phyloP scores from a whole-genome alignment of 768 basidiomycete genomes.

The Boletus patriciae region DNA sequence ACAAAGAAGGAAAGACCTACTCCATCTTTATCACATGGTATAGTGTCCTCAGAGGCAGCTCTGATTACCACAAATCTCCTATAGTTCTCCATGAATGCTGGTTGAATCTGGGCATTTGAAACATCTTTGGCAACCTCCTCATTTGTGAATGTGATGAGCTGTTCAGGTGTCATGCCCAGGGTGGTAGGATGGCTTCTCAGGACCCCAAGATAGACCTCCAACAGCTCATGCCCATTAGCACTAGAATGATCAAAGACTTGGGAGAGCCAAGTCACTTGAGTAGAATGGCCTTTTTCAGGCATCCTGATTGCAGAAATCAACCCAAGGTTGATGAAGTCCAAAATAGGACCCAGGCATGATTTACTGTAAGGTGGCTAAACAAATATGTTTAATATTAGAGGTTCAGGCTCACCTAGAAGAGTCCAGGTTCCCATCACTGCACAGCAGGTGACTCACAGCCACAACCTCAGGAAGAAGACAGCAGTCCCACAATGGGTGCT shows the following conservation, averaged over 20 bases:
- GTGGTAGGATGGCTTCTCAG: conserved; percentile 29
- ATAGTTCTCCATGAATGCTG: conserved; percentile 57
- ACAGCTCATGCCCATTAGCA: conserved; percentile 34
- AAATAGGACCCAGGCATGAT: conserved; percentile 20
- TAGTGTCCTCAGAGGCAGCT: conserved; percentile 34
- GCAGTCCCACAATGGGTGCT: conserved; percentile 67
- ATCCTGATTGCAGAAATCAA: conserved; percentile 52
- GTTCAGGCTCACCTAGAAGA: conserved; percentile 11
- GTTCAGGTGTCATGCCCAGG: conserved; percentile 33
- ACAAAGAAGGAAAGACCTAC: conserved; percentile 39
- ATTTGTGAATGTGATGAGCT: conserved; percentile 42
- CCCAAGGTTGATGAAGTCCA: conserved; percentile 49
- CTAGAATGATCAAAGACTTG: conserved; percentile 16
- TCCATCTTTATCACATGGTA: conserved; percentile 38
- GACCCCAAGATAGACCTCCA: conserved; percentile 42
- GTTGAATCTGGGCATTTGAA: conserved; percentile 57
- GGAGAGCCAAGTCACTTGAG: conserved; percentile 27
- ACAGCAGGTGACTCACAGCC: conserved; percentile 39
- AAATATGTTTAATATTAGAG: neutral
- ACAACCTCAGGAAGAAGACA: conserved; percentile 67
- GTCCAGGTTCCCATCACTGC: neutral
- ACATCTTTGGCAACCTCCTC: conserved; percentile 51
- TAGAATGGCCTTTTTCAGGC: conserved; percentile 40
- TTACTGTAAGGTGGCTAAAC: conserved; percentile 4
- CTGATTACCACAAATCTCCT: conserved; percentile 66